phyloP scores from a whole-genome alignment of 352 stramenopile species.

The Thraustochytrium sp. region DNA sequence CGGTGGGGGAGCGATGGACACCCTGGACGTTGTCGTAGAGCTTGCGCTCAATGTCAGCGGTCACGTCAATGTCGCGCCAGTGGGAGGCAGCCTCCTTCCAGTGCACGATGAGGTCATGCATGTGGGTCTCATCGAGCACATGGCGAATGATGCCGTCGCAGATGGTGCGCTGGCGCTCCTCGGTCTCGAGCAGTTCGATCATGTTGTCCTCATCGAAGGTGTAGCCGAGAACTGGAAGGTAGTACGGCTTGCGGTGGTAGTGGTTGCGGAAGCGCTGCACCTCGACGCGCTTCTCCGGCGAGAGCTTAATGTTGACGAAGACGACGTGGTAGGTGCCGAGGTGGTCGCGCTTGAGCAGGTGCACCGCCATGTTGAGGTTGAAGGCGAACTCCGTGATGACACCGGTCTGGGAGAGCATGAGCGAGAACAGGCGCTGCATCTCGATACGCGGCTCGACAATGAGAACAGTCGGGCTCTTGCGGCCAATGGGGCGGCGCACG shows the following conservation, averaged over 20 bases:
- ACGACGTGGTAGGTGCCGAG: not conserved
- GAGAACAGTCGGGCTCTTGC: not conserved
- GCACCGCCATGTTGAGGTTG: not conserved
- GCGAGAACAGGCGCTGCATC: not conserved
- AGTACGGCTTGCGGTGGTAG: slow-evolving; percentile 22
- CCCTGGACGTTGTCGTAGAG: slow-evolving; percentile 16
- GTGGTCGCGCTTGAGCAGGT: slow-evolving; percentile 26
- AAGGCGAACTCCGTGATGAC: not conserved
- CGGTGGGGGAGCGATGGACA: not conserved
- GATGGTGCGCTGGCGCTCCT: slow-evolving; percentile 10
- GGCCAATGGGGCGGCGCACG: not conserved
- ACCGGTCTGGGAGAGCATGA: slow-evolving; percentile 14
- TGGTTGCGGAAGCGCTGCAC: not conserved
- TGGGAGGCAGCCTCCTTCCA: slow-evolving; percentile 11
- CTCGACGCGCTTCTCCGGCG: not conserved
- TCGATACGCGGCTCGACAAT: slow-evolving; percentile 20
- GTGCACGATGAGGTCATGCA: not conserved
- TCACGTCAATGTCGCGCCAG: slow-evolving; percentile 9
- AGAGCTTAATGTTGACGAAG: not conserved
- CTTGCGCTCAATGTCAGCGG: slow-evolving; percentile 19
- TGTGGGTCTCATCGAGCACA: slow-evolving; percentile 19
- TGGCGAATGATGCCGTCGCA: slow-evolving; percentile 8
- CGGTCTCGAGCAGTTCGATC: not conserved
- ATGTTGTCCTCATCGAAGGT: not conserved
- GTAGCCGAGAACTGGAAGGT: slow-evolving; percentile 21